phyloP scores from a whole-genome alignment of 192 early-diverging fungal species.

The Coemansia sp. region DNA sequence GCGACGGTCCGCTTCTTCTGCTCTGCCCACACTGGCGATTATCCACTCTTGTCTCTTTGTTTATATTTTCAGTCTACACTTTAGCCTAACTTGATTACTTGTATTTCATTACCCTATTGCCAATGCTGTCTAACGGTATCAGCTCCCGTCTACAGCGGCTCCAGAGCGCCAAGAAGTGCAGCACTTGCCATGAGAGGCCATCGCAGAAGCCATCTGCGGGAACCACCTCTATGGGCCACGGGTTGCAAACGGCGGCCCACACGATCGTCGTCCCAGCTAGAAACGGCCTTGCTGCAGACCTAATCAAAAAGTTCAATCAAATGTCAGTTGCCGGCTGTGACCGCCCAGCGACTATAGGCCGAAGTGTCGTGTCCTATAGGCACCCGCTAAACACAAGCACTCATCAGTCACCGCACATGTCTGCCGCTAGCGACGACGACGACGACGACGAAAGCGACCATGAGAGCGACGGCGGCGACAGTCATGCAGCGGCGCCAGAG shows the following conservation, averaged over 20 bases:
- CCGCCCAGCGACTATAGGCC: slow-evolving; percentile 13
- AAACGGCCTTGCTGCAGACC: slow-evolving; percentile 45
- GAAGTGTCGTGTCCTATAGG: slow-evolving; percentile 3
- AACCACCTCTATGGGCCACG: slow-evolving; percentile 5
- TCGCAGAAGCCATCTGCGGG: background rate
- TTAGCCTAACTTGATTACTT: slow-evolving; percentile 5
- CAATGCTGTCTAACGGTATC: slow-evolving; percentile 39
- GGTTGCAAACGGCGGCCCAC: slow-evolving; percentile 14
- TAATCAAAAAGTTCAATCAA: slow-evolving; percentile 54
- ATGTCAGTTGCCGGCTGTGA: slow-evolving; percentile 13
- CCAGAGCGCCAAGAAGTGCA: slow-evolving; percentile 20
- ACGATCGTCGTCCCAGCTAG: slow-evolving; percentile 17
- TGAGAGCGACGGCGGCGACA: slow-evolving; percentile 1
- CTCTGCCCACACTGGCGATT: slow-evolving; percentile 9
- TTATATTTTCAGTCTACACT: background rate
- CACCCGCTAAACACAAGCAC: background rate
- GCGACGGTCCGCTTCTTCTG: background rate
- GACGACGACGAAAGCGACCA: background rate
- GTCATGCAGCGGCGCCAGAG: background rate
- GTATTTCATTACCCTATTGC: background rate
- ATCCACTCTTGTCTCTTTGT: background rate
- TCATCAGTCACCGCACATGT: background rate
- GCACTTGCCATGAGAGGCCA: slow-evolving; percentile 2
- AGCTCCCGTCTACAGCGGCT: slow-evolving; percentile 45
- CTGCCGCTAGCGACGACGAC: background rate